A percentile compares a stretch with the other conserved stretches of the same genome.
These are phyloP conservation scores for Tulasnella sp. DNA, from an alignment of 768 basidiomycete genomes.

Conservation along the genomic window DNA sequence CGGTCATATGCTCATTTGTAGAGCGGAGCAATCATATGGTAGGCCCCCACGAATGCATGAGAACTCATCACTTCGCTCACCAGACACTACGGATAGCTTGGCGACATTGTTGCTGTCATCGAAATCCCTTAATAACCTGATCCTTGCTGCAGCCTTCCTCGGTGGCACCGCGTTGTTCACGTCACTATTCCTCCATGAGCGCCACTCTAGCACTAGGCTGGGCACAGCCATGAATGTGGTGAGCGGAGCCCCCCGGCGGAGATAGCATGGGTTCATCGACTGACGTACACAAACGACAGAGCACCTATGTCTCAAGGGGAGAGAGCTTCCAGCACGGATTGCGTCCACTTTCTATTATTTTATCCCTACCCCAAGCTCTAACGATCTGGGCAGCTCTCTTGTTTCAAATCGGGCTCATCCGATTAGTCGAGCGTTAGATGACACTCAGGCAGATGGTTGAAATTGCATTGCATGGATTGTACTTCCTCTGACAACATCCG, in stretches of 20 bases:
- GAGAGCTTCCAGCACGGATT: neutral
- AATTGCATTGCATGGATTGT: neutral
- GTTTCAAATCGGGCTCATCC: neutral
- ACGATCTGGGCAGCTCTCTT: neutral
- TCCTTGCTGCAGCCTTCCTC: neutral
- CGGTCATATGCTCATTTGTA: neutral
- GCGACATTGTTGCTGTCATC: neutral
- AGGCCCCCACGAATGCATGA: neutral
- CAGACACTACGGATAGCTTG: neutral
- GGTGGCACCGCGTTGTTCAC: neutral
- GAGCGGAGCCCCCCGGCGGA: neutral
- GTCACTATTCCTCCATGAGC: neutral
- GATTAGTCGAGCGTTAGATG: neutral
- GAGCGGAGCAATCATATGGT: neutral
- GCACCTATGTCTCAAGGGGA: neutral
- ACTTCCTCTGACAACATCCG: neutral
- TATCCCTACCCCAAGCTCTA: neutral
- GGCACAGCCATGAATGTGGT: neutral
- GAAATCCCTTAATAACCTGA: neutral
- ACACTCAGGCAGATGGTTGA: neutral
- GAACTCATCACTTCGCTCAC: neutral
- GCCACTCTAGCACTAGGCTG: neutral
- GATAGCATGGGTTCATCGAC: neutral
- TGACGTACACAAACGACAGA: neutral
- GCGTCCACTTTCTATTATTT: neutral